These are phyloP conservation scores for Polyporus tsugae DNA, from an alignment of 1,284 basidiomycete species.

Conservation along the genomic window DNA sequence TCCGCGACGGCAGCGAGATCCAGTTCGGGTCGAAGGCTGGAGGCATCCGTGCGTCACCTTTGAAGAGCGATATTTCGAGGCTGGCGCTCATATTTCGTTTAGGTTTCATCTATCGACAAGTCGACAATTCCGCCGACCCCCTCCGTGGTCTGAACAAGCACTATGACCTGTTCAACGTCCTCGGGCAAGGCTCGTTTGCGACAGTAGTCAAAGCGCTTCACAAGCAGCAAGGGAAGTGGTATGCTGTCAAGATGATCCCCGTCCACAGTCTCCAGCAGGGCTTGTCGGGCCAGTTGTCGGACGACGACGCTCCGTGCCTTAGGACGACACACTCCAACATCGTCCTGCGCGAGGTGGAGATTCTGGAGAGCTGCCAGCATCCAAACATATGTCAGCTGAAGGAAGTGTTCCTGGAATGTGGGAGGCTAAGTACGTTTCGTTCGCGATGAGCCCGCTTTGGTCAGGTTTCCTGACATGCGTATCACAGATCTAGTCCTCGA, in stretches of 20 bases:
- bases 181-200: conserved; percentile 85
- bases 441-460: background rate
- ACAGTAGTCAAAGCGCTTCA: conserved; percentile 77
- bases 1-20: conserved; percentile 85
- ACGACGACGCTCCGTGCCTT: conserved; percentile 11
- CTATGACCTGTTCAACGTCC: conserved; percentile 71
- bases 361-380: conserved; percentile 79
- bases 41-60: conserved; percentile 51
- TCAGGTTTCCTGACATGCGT: background rate
- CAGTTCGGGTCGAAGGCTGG: conserved; percentile 71
- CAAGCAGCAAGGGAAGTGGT: conserved; percentile 67
- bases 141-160: conserved; percentile 61
- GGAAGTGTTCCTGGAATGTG: conserved; percentile 76
- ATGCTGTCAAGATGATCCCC: conserved; percentile 82
- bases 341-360: conserved; percentile 73
- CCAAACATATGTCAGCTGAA: conserved; percentile 84
- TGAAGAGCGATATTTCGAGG: conserved; percentile 63
- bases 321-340: conserved; percentile 48
- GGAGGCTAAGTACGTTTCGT: conserved; percentile 66
- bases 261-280: conserved; percentile 46
- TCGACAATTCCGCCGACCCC: conserved; percentile 57
- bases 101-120: conserved; percentile 63
- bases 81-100: conserved; percentile 9
- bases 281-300: background rate
- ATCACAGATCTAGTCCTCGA: conserved; percentile 23